These are phyloP conservation scores for Mikania micrantha DNA, from an alignment of 129 eudicot species.

Conservation along the genomic window DNA sequence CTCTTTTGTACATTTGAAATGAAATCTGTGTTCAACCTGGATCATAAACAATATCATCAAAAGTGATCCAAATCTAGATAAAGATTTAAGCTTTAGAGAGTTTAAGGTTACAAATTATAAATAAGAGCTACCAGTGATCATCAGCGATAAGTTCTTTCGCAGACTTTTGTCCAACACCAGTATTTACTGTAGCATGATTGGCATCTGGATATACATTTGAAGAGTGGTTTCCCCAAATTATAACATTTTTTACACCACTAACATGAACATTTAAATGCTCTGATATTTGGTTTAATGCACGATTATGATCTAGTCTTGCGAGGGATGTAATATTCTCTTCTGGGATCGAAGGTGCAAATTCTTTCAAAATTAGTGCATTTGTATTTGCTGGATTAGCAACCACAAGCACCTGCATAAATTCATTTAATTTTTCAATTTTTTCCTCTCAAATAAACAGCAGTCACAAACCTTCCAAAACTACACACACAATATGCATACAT, in stretches of 20 bases:
- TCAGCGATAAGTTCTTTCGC: slow-evolving; percentile 61
- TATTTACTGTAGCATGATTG: slow-evolving; percentile 72
- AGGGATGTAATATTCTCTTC: slow-evolving; percentile 78
- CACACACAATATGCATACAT: too few relatives aligned
- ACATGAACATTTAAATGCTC: slow-evolving; percentile 68
- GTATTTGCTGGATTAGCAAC: slow-evolving; percentile 4
- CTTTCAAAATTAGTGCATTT: slow-evolving; percentile 35
- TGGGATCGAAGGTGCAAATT: slow-evolving; percentile 90
- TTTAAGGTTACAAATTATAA: neutral
- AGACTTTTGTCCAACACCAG: slow-evolving; percentile 59
- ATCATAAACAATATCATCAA: slow-evolving; percentile 8
- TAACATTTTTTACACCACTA: slow-evolving; percentile 73
- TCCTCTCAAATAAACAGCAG: neutral
- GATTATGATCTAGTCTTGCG: slow-evolving; percentile 88
- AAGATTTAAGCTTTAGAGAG: neutral
- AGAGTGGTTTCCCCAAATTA: slow-evolving; percentile 91
- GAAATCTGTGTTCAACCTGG: slow-evolving; percentile 72
- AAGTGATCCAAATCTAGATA: neutral
- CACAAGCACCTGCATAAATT: neutral
- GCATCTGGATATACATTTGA: slow-evolving; percentile 86
- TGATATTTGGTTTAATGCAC: slow-evolving; percentile 76
- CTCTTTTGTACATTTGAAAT: slow-evolving; percentile 78
- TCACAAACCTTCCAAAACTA: neutral
- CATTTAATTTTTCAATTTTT: neutral
- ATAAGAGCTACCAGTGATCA: slow-evolving; percentile 56